These are phyloP conservation scores for Alternaria sp. DNA, from an alignment of 2,329 filamentous ascomycete species.

Conservation along the genomic window DNA sequence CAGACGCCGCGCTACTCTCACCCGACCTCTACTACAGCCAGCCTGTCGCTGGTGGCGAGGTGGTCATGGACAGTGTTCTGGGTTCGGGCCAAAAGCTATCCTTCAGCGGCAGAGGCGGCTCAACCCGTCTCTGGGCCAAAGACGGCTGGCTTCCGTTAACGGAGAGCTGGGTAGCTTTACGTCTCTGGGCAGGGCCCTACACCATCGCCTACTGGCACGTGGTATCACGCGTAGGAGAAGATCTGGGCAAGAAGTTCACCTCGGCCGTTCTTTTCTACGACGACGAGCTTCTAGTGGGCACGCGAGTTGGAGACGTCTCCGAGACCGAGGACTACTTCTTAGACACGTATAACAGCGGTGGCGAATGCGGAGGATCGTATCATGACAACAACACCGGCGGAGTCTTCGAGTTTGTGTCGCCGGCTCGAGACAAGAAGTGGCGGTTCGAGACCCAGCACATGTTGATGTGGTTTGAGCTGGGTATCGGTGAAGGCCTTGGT, in stretches of 20 bases:
- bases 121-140: background rate
- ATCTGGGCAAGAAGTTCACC: background rate
- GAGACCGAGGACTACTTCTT: background rate
- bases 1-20: background rate
- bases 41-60: background rate
- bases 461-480: background rate
- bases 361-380: background rate
- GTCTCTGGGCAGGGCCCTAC: background rate
- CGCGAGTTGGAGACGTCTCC: background rate
- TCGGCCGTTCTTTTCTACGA: background rate
- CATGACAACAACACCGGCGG: background rate
- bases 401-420: background rate
- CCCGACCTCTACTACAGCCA: background rate
- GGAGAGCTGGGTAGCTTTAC: background rate
- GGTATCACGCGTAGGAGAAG: background rate
- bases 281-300: background rate
- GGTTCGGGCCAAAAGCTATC: background rate
- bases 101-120: background rate
- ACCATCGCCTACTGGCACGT: background rate
- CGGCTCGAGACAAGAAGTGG: background rate
- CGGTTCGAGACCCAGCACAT: background rate
- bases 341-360: background rate
- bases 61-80: background rate
- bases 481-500: background rate
- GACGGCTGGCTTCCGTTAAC: background rate